Evolutionary conservation across 139 green algal genomes (phyloP), one percentile per base, ranked within the genome.

Genomic region (Parachlorella kessleri): DNA sequence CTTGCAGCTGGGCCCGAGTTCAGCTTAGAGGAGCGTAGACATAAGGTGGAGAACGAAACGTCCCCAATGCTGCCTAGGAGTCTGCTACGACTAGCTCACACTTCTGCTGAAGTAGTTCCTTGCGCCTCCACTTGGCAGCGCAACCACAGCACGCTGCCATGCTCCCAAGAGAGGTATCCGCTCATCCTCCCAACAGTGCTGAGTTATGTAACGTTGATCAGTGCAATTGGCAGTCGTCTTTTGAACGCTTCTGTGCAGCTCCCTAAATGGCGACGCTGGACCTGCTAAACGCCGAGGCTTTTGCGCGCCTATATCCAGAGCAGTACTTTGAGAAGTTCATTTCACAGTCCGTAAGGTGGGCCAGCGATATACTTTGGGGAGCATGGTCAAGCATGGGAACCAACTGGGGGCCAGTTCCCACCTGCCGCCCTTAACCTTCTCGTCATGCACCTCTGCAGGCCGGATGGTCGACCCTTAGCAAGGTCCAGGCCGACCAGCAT

Each of bases 251-350:
- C n/a, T 67, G 18, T 28, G 59, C 24, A n/a, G 35, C 8, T 28
- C n/a, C 37, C 32, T 30, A 7, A 28, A 7, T 39, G 39, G 68
- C 68, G 24, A 30, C 38, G 32, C 41, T 40, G 40, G 26, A 14
- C n/a, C n/a, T 7, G 59, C 59, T 92, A 70, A 71, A 94, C 24
- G 85, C 85, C 10, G 86, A 92, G 1, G 88, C 88, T 1, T 95
- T 94, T 78, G 89, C 90, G 81, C 76, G 77, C 24, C 82, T 97
- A 0, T 97, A 97, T 68, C 90, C 93, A 0, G 81, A 91, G 7
- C 79, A 94, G 63, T 96, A 87, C 78, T 92, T 88, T 64, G 81
- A 68, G 32, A 80, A 79, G 33, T 95, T 96, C 55, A 38, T 95
- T 0, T 67, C 74, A 0, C 81, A 92, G 39, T 87, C 80, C 35